A percentile compares a stretch with the other conserved stretches of the same genome.
phyloP scores from a whole-genome alignment of 2,329 filamentous ascomycete species.

The Aspergillus carbonarius region DNA sequence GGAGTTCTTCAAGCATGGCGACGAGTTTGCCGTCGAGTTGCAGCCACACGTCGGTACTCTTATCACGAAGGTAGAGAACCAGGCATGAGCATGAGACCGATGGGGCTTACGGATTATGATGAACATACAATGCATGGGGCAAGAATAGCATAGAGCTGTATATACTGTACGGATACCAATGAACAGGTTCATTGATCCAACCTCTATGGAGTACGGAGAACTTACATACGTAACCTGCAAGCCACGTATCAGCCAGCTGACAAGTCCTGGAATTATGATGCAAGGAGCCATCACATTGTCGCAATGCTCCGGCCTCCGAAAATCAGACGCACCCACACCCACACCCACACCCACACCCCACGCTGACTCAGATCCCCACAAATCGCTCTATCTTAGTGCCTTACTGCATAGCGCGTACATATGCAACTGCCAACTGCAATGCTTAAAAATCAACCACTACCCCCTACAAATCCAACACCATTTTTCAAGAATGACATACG shows the following conservation, averaged over 20 bases:
- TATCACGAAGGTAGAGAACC: conserved; percentile 45
- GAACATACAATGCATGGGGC: not conserved
- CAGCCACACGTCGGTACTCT: conserved; percentile 51
- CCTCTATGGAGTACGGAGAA: not conserved
- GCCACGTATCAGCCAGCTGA: not conserved
- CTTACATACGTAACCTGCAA: not conserved
- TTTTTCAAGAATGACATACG: no score
- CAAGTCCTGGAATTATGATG: not conserved
- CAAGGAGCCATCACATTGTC: not conserved
- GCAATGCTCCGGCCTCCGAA: not conserved
- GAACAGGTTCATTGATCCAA: not conserved
- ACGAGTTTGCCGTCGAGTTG: conserved; percentile 52
- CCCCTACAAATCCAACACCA: no score
- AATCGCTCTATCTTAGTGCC: not conserved
- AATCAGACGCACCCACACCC: not conserved
- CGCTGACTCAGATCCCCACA: not conserved
- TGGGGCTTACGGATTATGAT: not conserved
- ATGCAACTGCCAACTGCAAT: not conserved
- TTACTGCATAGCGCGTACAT: not conserved
- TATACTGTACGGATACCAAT: not conserved
- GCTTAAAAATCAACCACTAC: not conserved
- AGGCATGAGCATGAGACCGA: conserved; percentile 10
- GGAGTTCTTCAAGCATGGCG: conserved; percentile 46
- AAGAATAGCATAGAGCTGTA: not conserved
- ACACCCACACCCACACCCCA: not conserved